A percentile compares a stretch with the other conserved stretches of the same genome.
These are phyloP conservation scores for Acacia melanoxylon DNA, from an alignment of 306 rosid species.

Conservation along the genomic window DNA sequence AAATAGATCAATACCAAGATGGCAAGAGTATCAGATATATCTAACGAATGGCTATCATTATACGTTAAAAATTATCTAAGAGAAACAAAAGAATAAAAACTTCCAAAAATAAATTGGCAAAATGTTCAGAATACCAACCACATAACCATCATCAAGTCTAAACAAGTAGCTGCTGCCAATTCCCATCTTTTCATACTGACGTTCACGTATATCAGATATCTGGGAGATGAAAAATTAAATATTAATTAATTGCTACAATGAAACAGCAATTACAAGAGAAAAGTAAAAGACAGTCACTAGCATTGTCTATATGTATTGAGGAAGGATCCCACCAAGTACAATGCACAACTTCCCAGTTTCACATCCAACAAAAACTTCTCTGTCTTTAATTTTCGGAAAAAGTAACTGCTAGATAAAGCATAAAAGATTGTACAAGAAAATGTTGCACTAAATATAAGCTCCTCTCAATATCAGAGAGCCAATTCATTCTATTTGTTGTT, in stretches of 20 bases:
- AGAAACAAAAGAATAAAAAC: slow-evolving; percentile 8
- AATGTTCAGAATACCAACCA: slow-evolving; percentile 64
- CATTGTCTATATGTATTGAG: not conserved
- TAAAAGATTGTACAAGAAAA: not conserved
- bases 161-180: slow-evolving; percentile 98
- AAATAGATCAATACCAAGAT: slow-evolving; percentile 24
- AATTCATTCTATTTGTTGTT: not conserved
- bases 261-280: not conserved
- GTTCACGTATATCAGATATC: slow-evolving; percentile 97
- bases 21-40: slow-evolving; percentile 9
- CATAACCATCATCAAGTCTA: slow-evolving; percentile 95
- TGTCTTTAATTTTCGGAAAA: slow-evolving; percentile 4
- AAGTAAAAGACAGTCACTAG: not conserved
- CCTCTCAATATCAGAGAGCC: not conserved
- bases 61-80: not conserved
- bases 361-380: slow-evolving; percentile 7
- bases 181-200: slow-evolving; percentile 90
- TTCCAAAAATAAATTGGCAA: slow-evolving; percentile 5
- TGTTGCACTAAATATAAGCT: slow-evolving; percentile 10
- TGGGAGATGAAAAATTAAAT: slow-evolving; percentile 33
- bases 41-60: not conserved
- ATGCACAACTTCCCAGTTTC: not conserved
- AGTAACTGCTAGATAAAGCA: slow-evolving; percentile 3
- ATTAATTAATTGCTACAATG: not conserved
- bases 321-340: slow-evolving; percentile 4